Evolutionary conservation across 2,329 filamentous ascomycete genomes (phyloP).

Genomic region (Talaromyces atroroseus): DNA sequence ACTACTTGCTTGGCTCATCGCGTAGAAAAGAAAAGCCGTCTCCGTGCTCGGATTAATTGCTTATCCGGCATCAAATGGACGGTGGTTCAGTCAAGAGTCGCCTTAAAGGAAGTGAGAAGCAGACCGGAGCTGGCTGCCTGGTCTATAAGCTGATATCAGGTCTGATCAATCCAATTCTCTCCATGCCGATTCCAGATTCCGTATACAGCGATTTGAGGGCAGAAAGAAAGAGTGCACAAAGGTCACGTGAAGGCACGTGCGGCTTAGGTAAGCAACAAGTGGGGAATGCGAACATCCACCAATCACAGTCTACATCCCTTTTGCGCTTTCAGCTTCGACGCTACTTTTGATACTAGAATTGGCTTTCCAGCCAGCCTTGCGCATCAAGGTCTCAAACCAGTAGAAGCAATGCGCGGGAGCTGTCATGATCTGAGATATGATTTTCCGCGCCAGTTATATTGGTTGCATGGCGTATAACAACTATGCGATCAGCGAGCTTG

Average conservation of each 20-base stretch:
- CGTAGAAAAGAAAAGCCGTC: slow-evolving; percentile 16
- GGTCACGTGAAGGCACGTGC: background rate
- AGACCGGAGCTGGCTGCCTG: background rate
- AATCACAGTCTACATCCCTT: too few species aligned
- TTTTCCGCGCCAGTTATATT: too few species aligned
- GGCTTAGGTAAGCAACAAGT: too few species aligned
- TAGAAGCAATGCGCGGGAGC: too few species aligned
- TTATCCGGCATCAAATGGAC: background rate
- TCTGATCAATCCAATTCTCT: background rate
- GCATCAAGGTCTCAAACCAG: too few species aligned
- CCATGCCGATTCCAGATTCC: background rate
- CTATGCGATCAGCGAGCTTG: too few species aligned
- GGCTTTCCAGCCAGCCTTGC: too few species aligned
- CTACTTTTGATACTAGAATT: too few species aligned
- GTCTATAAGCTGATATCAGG: background rate
- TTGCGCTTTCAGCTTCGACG: too few species aligned
- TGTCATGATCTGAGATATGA: too few species aligned
- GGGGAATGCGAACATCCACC: too few species aligned
- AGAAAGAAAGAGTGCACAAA: background rate
- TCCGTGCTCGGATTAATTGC: slow-evolving; percentile 9
- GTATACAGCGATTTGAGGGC: background rate
- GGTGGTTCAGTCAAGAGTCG: slow-evolving; percentile 1
- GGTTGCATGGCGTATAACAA: too few species aligned
- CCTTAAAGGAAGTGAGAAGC: background rate
- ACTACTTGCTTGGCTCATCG: slow-evolving; percentile 13